These are phyloP conservation scores for Salix dunnii DNA, from an alignment of 345 rosid genomes.

Conservation along the genomic window DNA sequence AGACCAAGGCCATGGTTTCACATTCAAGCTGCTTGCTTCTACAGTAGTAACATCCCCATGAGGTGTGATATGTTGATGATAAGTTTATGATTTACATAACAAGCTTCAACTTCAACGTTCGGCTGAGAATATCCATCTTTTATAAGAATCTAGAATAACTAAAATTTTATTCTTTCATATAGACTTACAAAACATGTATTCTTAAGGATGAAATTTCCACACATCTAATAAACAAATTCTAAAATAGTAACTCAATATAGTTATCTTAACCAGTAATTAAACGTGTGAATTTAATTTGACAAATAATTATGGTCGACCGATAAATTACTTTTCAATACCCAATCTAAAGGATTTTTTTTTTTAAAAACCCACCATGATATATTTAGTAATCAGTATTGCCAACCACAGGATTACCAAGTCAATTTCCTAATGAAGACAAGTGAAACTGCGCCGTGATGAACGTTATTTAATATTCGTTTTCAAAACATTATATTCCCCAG, in stretches of 20 bases:
- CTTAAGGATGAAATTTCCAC: too few relatives aligned
- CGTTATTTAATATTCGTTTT: slow-evolving; percentile 3
- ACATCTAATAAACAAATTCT: too few relatives aligned
- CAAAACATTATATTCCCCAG: slow-evolving; percentile 11
- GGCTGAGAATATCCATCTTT: too few relatives aligned
- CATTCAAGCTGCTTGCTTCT: neutral
- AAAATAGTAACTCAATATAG: neutral
- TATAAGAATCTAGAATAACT: too few relatives aligned
- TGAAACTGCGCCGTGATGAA: slow-evolving; percentile 30
- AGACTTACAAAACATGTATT: too few relatives aligned
- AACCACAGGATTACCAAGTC: neutral
- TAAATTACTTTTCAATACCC: neutral
- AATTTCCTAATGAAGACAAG: slow-evolving; percentile 2
- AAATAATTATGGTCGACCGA: neutral
- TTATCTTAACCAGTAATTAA: neutral
- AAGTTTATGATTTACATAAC: too few relatives aligned
- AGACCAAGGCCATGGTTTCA: slow-evolving; percentile 12
- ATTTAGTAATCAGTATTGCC: too few relatives aligned
- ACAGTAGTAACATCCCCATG: neutral
- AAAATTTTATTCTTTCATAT: fast-evolving
- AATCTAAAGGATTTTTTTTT: too few relatives aligned
- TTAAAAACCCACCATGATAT: neutral
- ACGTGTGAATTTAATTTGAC: neutral
- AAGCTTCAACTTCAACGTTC: too few relatives aligned
- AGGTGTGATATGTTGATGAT: too few relatives aligned